Percentiles rank a stretch among this genome's conserved stretches.
These are phyloP conservation scores for Eucalyptus pauciflora DNA, from an alignment of 345 rosid species.

Conservation along the genomic window DNA sequence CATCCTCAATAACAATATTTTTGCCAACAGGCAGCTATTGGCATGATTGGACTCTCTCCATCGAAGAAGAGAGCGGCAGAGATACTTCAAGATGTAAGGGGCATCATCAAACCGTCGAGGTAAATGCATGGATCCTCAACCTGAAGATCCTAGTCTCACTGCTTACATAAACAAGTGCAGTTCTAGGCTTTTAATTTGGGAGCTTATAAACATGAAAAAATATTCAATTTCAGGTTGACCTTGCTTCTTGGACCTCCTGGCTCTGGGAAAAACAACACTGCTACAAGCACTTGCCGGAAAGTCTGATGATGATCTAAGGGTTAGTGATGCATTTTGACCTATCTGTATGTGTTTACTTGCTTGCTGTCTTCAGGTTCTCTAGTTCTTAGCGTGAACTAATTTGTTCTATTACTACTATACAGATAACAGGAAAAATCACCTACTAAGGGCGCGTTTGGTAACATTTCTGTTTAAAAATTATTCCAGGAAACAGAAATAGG, in stretches of 20 bases:
- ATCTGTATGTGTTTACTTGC: neutral
- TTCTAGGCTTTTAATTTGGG: neutral
- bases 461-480: no score
- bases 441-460: no score
- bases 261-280: slow-evolving; percentile 28
- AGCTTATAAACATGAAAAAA: neutral
- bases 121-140: neutral
- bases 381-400: neutral
- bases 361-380: neutral
- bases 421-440: slow-evolving; percentile 22
- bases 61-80: slow-evolving; percentile 23
- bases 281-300: slow-evolving; percentile 25
- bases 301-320: slow-evolving; percentile 12
- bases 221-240: slow-evolving; percentile 10
- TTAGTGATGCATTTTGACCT: neutral
- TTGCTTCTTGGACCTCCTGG: slow-evolving; percentile 34
- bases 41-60: slow-evolving; percentile 9
- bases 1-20: neutral
- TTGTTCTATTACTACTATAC: neutral
- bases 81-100: slow-evolving; percentile 18
- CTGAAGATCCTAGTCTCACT: neutral
- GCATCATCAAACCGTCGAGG: slow-evolving; percentile 27
- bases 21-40: slow-evolving; percentile 4
- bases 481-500: no score
- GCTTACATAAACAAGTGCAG: neutral